Evolutionary conservation across 768 basidiomycete genomes (phyloP).

Genomic region (Tylopilus sp.): DNA sequence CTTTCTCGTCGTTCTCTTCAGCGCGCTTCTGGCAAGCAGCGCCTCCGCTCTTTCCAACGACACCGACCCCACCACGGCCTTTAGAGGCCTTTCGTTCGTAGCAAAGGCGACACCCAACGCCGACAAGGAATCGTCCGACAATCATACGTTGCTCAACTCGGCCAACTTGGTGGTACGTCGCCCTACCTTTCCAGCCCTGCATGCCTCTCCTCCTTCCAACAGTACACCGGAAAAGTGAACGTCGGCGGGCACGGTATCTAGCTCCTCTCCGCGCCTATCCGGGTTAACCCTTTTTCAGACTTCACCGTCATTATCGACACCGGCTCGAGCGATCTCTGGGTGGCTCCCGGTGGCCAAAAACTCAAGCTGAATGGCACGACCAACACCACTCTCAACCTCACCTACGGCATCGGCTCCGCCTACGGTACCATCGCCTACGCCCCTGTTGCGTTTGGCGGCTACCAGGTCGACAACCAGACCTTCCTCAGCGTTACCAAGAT

Average conservation of each 20-base stretch:
- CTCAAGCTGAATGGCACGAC: slow-evolving; percentile 31
- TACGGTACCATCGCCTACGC: slow-evolving; percentile 35
- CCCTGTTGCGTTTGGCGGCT: slow-evolving; percentile 37
- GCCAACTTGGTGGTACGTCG: slow-evolving; percentile 27
- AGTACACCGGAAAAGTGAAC: slow-evolving; percentile 31
- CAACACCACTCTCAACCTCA: slow-evolving; percentile 27
- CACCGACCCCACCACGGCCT: slow-evolving; percentile 1
- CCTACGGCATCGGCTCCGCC: slow-evolving; percentile 41
- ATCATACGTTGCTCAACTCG: slow-evolving; percentile 24
- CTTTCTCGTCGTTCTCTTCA: slow-evolving; percentile 8
- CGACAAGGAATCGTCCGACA: slow-evolving; percentile 19
- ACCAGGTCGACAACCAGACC: slow-evolving; percentile 26
- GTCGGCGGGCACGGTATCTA: slow-evolving; percentile 29
- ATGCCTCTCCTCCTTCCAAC: not conserved
- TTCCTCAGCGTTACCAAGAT: too few relatives aligned
- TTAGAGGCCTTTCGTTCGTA: slow-evolving; percentile 21
- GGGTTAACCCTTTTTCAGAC: slow-evolving; percentile 12
- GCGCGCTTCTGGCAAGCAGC: slow-evolving; percentile 34
- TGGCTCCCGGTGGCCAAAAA: slow-evolving; percentile 13
- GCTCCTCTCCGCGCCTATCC: not conserved
- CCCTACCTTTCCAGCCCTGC: not conserved
- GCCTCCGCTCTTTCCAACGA: slow-evolving; percentile 16
- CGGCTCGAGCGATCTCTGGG: slow-evolving; percentile 32
- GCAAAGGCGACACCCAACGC: slow-evolving; percentile 14
- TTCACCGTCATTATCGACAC: slow-evolving; percentile 29